Conservation (phyloP, 306 rosid genomes). For the Dalbergia cochinchinensis region DNA sequence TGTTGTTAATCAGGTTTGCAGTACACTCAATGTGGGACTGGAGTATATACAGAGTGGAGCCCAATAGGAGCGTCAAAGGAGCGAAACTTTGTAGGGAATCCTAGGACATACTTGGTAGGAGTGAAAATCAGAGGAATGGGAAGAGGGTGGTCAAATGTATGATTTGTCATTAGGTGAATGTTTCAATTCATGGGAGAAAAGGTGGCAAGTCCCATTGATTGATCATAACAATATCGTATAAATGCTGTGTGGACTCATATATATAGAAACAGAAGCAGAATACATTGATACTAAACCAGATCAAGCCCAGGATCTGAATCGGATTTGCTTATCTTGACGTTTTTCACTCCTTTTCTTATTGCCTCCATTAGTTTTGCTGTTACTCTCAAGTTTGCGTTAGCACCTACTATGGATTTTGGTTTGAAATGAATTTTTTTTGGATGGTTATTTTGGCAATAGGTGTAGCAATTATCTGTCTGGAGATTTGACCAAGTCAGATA, state of each 20-base stretch:
- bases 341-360: constrained; percentile 27
- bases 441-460: constrained; percentile 66
- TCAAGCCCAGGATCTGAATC: too few relatives aligned
- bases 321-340: constrained; percentile 20
- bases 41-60: constrained; percentile 33
- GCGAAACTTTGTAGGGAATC: neutral
- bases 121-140: constrained; percentile 33
- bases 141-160: neutral
- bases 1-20: constrained; percentile 11
- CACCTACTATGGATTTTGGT: constrained; percentile 27
- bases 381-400: constrained; percentile 18
- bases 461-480: constrained; percentile 90
- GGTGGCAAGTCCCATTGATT: neutral
- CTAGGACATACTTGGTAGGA: constrained; percentile 16
- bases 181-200: constrained; percentile 4
- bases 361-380: constrained; percentile 34
- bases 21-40: neutral
- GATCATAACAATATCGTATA: too few relatives aligned
- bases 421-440: constrained; percentile 40
- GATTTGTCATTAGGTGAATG: constrained; percentile 21
- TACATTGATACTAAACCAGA: too few relatives aligned
- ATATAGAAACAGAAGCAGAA: too few relatives aligned
- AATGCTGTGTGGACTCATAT: too few relatives aligned
- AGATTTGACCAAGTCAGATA: constrained; percentile 82
- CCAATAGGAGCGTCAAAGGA: constrained; percentile 31